Evolutionary conservation across 306 rosid species (phyloP).

Genomic region (Quercus robur): DNA sequence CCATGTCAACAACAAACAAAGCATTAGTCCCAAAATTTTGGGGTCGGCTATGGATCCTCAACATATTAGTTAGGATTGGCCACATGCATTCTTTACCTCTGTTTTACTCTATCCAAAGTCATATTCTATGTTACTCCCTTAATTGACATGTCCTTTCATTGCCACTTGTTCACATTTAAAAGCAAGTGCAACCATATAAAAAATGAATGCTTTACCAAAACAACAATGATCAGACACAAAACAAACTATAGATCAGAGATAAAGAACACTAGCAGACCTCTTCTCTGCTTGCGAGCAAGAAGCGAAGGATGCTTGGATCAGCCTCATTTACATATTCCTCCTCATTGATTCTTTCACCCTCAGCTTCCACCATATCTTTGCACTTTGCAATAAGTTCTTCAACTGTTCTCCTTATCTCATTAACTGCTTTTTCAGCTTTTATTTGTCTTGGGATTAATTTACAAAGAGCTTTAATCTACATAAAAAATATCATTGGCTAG

Average conservation of each 20-base stretch:
- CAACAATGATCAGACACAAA: conserved; percentile 13
- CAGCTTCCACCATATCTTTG: conserved; percentile 86
- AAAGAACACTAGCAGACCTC: conserved; percentile 51
- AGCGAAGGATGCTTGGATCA: conserved; percentile 90
- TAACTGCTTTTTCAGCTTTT: conserved; percentile 83
- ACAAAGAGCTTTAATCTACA: conserved; percentile 64
- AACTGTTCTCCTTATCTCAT: conserved; percentile 63
- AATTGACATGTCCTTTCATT: background rate
- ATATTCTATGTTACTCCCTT: too few relatives aligned
- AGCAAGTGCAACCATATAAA: background rate
- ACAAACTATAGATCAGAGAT: background rate
- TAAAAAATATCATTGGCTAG: conserved; percentile 9
- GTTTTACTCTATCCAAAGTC: too few relatives aligned
- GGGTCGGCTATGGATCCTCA: too few relatives aligned
- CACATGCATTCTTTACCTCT: too few relatives aligned
- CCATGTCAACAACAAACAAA: background rate
- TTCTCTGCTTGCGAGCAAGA: conserved; percentile 91
- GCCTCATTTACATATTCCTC: conserved; percentile 80
- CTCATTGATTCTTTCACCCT: conserved; percentile 77
- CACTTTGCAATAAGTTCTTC: conserved; percentile 88
- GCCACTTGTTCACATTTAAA: background rate
- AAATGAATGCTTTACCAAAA: background rate
- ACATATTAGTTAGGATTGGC: too few relatives aligned
- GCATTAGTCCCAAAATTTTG: too few relatives aligned
- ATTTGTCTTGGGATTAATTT: conserved; percentile 88